phyloP scores from a whole-genome alignment of 768 basidiomycete species.

The Steccherinum ochraceum region DNA sequence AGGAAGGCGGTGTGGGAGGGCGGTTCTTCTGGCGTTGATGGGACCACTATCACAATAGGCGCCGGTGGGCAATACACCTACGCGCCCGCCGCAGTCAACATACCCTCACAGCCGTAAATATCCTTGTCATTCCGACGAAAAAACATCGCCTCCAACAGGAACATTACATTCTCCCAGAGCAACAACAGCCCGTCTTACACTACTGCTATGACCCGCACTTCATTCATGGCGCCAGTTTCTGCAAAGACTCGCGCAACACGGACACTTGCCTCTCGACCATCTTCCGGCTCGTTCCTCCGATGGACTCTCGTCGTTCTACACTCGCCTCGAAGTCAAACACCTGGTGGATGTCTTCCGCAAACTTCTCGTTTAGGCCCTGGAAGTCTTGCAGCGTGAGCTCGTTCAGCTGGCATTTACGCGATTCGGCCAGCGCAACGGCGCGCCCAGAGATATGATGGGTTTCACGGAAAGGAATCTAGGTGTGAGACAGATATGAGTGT shows the following conservation, averaged over 20 bases:
- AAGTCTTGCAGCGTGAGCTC: constrained; percentile 78
- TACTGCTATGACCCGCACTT: too few relatives aligned
- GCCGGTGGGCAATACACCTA: too few relatives aligned
- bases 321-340: constrained; percentile 96
- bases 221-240: background rate
- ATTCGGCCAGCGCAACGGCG: constrained; percentile 91
- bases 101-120: too few relatives aligned
- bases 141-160: too few relatives aligned
- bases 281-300: constrained; percentile 83
- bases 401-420: constrained; percentile 72
- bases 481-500: constrained; percentile 1
- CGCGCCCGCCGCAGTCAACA: too few relatives aligned
- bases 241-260: constrained; percentile 43
- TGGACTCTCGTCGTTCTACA: constrained; percentile 86
- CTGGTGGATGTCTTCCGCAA: constrained; percentile 70
- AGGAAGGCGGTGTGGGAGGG: constrained; percentile 2
- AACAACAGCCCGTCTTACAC: too few relatives aligned
- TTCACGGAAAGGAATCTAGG: constrained; percentile 93
- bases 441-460: constrained; percentile 98
- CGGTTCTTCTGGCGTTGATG: background rate
- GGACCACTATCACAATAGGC: too few relatives aligned
- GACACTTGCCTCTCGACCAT: constrained; percentile 85
- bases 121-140: too few relatives aligned
- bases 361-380: constrained; percentile 66
- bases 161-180: too few relatives aligned